Conservation (phyloP, 225 moss, liverwort and hornwort genomes). For the Antitrichia curtipendula region DNA sequence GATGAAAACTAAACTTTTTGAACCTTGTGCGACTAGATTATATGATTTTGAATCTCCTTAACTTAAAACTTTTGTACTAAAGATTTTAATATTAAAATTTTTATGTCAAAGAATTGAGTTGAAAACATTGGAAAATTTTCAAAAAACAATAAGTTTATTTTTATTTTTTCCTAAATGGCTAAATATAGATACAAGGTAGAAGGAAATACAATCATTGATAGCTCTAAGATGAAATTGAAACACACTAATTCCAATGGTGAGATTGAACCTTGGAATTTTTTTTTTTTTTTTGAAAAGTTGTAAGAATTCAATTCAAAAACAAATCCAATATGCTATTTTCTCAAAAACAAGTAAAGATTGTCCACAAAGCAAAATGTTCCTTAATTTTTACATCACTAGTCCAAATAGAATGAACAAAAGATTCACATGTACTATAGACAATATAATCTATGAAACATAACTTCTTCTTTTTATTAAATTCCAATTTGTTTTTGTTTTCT, state of each 20-base stretch:
- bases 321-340: not conserved
- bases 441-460: too few species aligned
- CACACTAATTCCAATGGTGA: fast-evolving
- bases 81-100: not conserved
- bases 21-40: fast-evolving
- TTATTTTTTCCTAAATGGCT: not conserved
- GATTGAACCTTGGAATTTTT: not conserved
- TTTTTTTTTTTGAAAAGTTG: not conserved
- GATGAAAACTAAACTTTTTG: fast-evolving
- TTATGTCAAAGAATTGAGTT: not conserved
- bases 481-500: too few species aligned
- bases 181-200: fast-evolving
- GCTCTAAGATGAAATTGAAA: not conserved
- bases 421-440: not conserved
- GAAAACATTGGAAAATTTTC: fast-evolving
- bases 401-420: not conserved
- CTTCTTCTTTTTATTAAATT: too few species aligned
- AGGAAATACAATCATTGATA: not conserved
- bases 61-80: too few species aligned
- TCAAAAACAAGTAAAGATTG: not conserved
- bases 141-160: too few species aligned
- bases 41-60: not conserved
- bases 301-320: not conserved
- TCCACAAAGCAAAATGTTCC: fast-evolving
- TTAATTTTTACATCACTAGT: not conserved